phyloP scores from a whole-genome alignment of 164 flowering plant species.

The Sedum album region DNA sequence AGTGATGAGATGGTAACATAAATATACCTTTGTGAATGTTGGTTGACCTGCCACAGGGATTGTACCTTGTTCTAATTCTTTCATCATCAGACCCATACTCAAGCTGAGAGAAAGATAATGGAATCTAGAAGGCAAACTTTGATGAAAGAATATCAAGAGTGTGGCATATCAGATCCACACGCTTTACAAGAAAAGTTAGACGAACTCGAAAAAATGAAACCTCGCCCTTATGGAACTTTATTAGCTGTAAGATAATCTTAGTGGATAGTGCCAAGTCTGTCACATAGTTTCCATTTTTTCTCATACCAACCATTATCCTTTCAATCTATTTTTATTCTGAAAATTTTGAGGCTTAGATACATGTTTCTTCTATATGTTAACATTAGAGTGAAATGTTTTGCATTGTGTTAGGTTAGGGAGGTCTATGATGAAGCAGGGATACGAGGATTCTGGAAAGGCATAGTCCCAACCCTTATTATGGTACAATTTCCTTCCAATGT shows the following conservation, averaged over 20 bases:
- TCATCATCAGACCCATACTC: conserved; percentile 55
- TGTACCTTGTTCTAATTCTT: not conserved
- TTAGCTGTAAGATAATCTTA: conserved; percentile 38
- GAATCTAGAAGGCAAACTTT: conserved; percentile 49
- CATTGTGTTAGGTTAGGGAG: conserved; percentile 34
- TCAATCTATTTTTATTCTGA: not conserved
- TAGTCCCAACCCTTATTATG: conserved; percentile 75
- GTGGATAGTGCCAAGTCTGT: not conserved
- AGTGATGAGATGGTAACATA: not conserved
- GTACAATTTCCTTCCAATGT: conserved; percentile 24
- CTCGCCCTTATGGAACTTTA: conserved; percentile 55
- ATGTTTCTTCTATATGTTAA: too few species aligned
- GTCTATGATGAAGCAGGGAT: conserved; percentile 65
- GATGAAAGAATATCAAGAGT: conserved; percentile 37
- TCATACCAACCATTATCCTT: not conserved
- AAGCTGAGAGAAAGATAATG: conserved; percentile 59
- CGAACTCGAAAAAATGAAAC: conserved; percentile 36
- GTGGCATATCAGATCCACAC: conserved; percentile 16
- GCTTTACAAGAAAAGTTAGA: conserved; percentile 34
- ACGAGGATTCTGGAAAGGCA: conserved; percentile 75
- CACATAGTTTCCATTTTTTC: not conserved
- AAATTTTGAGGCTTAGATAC: too few species aligned
- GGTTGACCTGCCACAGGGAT: not conserved
- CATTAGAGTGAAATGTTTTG: too few species aligned
- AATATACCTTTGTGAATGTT: not conserved